phyloP scores from a whole-genome alignment of 1,139 yeast species.

The Maudiozyma humilis region DNA sequence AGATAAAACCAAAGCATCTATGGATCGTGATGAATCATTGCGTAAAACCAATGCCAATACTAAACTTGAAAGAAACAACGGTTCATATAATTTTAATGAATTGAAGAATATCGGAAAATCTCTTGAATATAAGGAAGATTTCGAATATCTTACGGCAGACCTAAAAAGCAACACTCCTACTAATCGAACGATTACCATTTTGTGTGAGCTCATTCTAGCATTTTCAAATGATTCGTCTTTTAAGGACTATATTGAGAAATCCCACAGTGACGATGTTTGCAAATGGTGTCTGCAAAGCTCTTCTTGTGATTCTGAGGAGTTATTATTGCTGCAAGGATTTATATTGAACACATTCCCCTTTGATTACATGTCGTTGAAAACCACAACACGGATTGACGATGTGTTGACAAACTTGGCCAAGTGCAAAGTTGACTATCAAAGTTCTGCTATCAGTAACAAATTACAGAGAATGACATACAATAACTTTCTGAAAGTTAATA shows the following conservation, averaged over 20 bases:
- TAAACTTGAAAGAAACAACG: constrained; percentile 6
- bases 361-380: no score
- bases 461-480: constrained; percentile 15
- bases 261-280: constrained; percentile 17
- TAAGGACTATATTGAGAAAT: constrained; percentile 14
- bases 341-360: constrained; percentile 3
- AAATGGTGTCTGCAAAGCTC: constrained; percentile 15
- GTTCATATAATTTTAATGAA: constrained; percentile 21
- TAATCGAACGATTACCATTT: constrained; percentile 12
- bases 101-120: constrained; percentile 25
- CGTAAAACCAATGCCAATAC: background rate
- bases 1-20: constrained; percentile 3
- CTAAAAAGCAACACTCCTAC: background rate
- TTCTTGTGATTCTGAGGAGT: background rate
- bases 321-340: constrained; percentile 16
- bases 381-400: no score
- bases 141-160: constrained; percentile 18
- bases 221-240: constrained; percentile 16
- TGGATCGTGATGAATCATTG: constrained; percentile 1
- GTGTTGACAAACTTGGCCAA: background rate
- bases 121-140: constrained; percentile 26
- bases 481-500: constrained; percentile 16
- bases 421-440: no score
- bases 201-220: constrained; percentile 20
- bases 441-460: constrained; percentile 9